These are phyloP conservation scores for Calycina herbarum DNA, from an alignment of 2,329 filamentous ascomycete species.

Conservation along the genomic window DNA sequence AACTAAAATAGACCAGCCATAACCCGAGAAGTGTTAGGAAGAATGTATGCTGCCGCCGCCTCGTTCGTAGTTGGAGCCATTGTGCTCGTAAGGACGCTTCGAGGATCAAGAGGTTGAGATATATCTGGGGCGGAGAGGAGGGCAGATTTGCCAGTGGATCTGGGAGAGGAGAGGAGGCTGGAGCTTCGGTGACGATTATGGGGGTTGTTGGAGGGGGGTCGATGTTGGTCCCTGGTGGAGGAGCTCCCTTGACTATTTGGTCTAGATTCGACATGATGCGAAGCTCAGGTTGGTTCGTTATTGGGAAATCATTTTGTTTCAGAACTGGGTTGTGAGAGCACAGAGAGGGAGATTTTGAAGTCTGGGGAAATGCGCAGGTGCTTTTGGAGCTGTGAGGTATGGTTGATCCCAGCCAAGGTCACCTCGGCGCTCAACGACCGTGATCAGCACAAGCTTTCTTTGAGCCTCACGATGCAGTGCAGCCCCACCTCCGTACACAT, in stretches of 20 bases:
- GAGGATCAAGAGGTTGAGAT: slow-evolving; percentile 95
- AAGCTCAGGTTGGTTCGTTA: slow-evolving; percentile 12
- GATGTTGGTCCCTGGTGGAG: slow-evolving; percentile 55
- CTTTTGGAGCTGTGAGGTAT: not conserved
- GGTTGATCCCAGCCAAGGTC: not conserved
- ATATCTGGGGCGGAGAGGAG: slow-evolving; percentile 59
- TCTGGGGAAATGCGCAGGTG: not conserved
- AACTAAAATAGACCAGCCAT: slow-evolving; percentile 85
- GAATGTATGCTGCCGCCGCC: slow-evolving; percentile 89
- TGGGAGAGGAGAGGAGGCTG: slow-evolving; percentile 36
- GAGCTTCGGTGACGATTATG: slow-evolving; percentile 37
- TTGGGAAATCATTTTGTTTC: slow-evolving; percentile 23
- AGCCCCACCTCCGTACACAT: not conserved
- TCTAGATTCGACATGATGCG: slow-evolving; percentile 49
- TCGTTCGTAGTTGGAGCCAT: slow-evolving; percentile 84
- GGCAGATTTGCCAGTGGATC: slow-evolving; percentile 39
- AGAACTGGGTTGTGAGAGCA: not conserved
- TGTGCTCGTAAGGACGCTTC: slow-evolving; percentile 91
- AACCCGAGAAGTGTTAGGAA: slow-evolving; percentile 76
- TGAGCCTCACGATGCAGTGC: not conserved
- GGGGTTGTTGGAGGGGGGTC: slow-evolving; percentile 40
- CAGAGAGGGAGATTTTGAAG: not conserved
- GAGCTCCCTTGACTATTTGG: slow-evolving; percentile 88
- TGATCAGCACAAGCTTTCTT: slow-evolving; percentile 7
- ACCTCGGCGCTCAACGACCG: not conserved